Evolutionary conservation across 192 early-diverging fungal species (phyloP).

Genomic region (Coemansia sp.): DNA sequence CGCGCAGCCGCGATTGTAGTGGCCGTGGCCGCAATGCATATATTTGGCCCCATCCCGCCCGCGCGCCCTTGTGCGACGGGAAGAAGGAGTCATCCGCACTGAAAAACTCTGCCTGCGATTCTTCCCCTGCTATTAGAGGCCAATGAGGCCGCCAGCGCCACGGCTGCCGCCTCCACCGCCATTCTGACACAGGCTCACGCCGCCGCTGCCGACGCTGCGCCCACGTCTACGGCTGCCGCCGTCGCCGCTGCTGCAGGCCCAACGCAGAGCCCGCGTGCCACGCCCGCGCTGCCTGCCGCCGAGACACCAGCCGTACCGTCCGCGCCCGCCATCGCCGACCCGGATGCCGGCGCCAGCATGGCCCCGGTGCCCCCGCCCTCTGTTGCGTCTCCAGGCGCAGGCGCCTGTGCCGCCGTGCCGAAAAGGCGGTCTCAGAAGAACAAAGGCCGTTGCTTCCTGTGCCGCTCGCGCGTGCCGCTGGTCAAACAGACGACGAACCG

Average conservation of each 20-base stretch:
- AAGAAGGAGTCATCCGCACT: constrained; percentile 2
- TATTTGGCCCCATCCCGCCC: constrained; percentile 15
- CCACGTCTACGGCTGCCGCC: constrained; percentile 7
- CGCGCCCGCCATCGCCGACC: neutral
- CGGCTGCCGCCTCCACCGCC: constrained; percentile 12
- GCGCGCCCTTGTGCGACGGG: constrained; percentile 1
- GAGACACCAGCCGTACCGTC: constrained; percentile 5
- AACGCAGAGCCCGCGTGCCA: constrained; percentile 1
- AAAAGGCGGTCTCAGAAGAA: constrained; percentile 54
- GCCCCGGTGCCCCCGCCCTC: no score
- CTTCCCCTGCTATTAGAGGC: constrained; percentile 18
- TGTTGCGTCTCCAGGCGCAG: constrained; percentile 3
- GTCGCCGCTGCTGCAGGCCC: constrained; percentile 6
- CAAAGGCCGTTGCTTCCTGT: constrained; percentile 65
- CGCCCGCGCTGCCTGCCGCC: constrained; percentile 6
- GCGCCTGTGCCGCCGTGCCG: constrained; percentile 24
- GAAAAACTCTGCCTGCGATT: constrained; percentile 7
- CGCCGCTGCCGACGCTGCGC: neutral
- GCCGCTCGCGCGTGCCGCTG: constrained; percentile 67
- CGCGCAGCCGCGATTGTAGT: neutral
- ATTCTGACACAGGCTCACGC: constrained; percentile 6
- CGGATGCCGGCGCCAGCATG: neutral
- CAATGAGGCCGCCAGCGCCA: constrained; percentile 20
- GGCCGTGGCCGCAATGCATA: constrained; percentile 16
- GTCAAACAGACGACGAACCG: constrained; percentile 74